Evolutionary conservation across 2,329 filamentous ascomycete genomes (phyloP), one percentile per base, ranked within the genome.

Genomic region (Pseudogymnoascus sp.): DNA sequence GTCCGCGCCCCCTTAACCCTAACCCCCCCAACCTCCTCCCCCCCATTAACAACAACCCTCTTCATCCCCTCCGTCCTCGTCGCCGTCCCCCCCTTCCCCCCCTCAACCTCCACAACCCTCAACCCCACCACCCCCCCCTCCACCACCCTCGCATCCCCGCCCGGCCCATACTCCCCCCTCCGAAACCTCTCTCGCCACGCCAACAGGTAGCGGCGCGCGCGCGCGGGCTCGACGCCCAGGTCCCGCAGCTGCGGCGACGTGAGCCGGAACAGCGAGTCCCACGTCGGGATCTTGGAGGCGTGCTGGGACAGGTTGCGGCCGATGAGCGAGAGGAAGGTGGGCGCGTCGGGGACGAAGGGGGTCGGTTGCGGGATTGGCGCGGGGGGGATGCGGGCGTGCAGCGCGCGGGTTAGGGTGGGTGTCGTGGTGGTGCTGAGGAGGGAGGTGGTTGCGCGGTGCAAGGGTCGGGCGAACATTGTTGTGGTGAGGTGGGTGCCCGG

Each of bases 241-340:
- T 93, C 87, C 68, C 87, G 86, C 68, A 99, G 81, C 76, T 97
- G 87, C 50, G 81, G 75, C 16, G 90, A 91, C 21, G 85, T 87
- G 67, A 95, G 81, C 53, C 87, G 87, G 82, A 97, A 97, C 53
- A 99, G 85, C 5, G 90, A 85, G 62, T 95, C 89, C 95, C 95
- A 97, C 10, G 89, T 88, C 2, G 90, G 86, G 70, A 99, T 91
- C 76, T 97, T 97, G 76, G 85, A 81, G 59, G 89, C 84, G 79
- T 97, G 91, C 72, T 89, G 86, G 72, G 83, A 86, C 70, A 97
- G 86, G 70, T 87, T 87, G 67, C 95, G 93, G 70, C 95, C 95
- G 76, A 97, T 97, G 65, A 97, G 81, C 37, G 84, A 91, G 66
- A 97, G 87, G 76, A 99, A 96, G 14, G 93, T 95, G 69, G 82